These are phyloP conservation scores for Xylaria sp. DNA, from an alignment of 2,329 filamentous ascomycete species.

Conservation along the genomic window DNA sequence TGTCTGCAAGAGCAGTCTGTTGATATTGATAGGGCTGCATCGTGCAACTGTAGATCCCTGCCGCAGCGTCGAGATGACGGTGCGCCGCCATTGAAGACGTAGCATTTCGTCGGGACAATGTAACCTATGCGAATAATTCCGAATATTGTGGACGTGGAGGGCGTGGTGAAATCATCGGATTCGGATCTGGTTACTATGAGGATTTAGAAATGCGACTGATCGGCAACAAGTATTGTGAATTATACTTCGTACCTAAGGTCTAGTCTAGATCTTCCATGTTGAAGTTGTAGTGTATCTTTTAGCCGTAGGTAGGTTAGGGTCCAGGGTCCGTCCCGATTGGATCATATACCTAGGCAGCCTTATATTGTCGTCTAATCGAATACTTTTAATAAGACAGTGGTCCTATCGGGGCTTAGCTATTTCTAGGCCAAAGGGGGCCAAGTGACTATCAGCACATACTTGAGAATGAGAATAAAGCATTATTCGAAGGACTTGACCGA, in stretches of 20 bases:
- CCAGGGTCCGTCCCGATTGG: conserved; percentile 7
- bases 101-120: conserved; percentile 37
- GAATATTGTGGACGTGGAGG: not conserved
- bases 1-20: conserved; percentile 10
- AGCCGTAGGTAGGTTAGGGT: not conserved
- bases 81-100: conserved; percentile 40
- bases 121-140: not conserved
- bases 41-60: conserved; percentile 34
- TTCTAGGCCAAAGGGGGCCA: no score
- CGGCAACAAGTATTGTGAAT: conserved; percentile 17
- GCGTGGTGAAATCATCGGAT: not conserved
- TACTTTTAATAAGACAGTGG: no score
- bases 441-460: no score
- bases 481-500: not conserved
- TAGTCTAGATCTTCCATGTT: no score
- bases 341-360: not conserved
- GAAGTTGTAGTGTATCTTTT: no score
- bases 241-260: no score
- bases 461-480: no score
- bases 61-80: conserved; percentile 36
- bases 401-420: not conserved
- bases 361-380: no score
- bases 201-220: conserved; percentile 16
- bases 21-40: conserved; percentile 21
- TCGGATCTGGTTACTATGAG: not conserved